phyloP scores from a whole-genome alignment of 352 stramenopile species.

The Pythium scleroteichum region DNA sequence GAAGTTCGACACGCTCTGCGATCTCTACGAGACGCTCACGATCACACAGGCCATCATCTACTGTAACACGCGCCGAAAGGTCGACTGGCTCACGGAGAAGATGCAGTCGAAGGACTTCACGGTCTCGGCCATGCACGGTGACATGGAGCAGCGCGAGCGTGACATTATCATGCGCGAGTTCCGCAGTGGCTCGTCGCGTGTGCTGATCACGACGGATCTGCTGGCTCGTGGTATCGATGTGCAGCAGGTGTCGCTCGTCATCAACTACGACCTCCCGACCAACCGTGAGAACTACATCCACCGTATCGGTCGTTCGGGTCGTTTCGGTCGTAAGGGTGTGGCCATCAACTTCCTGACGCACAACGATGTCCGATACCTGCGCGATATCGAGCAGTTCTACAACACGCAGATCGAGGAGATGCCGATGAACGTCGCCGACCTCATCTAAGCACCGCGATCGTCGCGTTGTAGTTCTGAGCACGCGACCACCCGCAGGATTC shows the following conservation, averaged over 20 bases:
- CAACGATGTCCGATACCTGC: slow-evolving; percentile 98
- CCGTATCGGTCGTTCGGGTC: slow-evolving; percentile 99
- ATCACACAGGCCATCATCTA: slow-evolving; percentile 99
- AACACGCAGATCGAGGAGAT: slow-evolving; percentile 99
- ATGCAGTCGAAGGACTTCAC: slow-evolving; percentile 99
- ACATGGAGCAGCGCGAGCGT: slow-evolving; percentile 99
- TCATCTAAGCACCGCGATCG: slow-evolving; percentile 90
- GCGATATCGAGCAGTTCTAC: slow-evolving; percentile 99
- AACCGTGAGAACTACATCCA: slow-evolving; percentile 99
- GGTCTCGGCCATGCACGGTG: slow-evolving; percentile 99
- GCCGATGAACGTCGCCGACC: slow-evolving; percentile 99
- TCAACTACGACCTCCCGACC: slow-evolving; percentile 99
- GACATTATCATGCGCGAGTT: slow-evolving; percentile 99
- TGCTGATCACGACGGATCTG: slow-evolving; percentile 99
- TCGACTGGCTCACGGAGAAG: slow-evolving; percentile 99
- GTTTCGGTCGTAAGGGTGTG: slow-evolving; percentile 99
- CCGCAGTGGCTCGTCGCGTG: slow-evolving; percentile 97
- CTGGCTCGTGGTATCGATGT: slow-evolving; percentile 99
- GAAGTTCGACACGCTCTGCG: slow-evolving; percentile 99
- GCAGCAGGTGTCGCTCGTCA: slow-evolving; percentile 97
- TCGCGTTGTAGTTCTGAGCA: too few species aligned
- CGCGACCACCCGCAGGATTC: too few species aligned
- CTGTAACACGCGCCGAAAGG: slow-evolving; percentile 98
- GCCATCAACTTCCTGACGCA: slow-evolving; percentile 99
- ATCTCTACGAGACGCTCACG: slow-evolving; percentile 99